Base-by-base conservation (phyloP, 148 eudicot genomes). In the Heliosperma pusillum region DNA sequence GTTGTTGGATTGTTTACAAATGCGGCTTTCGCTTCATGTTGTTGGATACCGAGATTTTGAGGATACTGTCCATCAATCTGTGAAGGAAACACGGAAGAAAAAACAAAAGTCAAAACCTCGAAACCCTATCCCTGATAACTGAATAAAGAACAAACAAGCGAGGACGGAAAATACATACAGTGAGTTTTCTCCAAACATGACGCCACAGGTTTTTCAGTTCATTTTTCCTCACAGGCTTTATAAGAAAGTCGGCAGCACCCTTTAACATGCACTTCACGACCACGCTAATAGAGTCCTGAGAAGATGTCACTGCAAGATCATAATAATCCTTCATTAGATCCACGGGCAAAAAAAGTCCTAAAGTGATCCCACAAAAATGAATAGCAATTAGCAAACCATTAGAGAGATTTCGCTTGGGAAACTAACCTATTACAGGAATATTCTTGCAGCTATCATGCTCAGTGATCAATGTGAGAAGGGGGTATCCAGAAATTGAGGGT, bases 141-240 rank as follows among this genome's bases (percentile, higher is more conserved):
- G 24, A 59, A 8, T 59, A 71, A 0, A 66, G 36, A 62, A 25
- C 10, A 62, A 13, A 62, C 2, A 67, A 30, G 20, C 2, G 5
- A 44, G 3, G 69, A 21, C 61, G 58, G n/a, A 12, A 12, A 58
- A 22, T 40, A 70, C 81, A 44, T 5, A 84, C 87, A 79, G 76
- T n/a, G 55, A 82, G 76, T 75, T 82, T 79, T 74, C 74, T 88
- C 91, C 91, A 88, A 40, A 86, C 86, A 76, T 88, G 91, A 70
- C 86, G 91, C 91, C 91, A 88, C 63, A 88, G 84, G 58, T 88
- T 86, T 77, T 88, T 88, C 58, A 88, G 82, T 76, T 88, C 91
- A 75, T 86, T 88, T 80, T 81, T 86, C 73, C 89, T 79, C 71
- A 88, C 87, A 30, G 91, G 91, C 78, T 88, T 88, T 62, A 84